Conservation (phyloP, 129 eudicot genomes). For the Escallonia rubra region DNA sequence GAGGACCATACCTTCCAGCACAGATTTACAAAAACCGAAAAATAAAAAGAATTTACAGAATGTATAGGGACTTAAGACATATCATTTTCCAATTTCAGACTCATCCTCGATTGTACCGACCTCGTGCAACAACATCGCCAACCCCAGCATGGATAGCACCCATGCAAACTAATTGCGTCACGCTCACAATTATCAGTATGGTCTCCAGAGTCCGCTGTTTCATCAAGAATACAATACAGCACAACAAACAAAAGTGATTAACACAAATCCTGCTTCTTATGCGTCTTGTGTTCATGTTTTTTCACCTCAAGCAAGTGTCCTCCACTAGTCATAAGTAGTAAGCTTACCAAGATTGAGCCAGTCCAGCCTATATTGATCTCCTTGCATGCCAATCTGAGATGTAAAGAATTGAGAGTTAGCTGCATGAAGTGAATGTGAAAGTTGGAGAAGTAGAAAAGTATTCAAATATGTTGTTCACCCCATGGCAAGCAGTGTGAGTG, state of each 20-base stretch:
- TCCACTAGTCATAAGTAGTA: too few relatives aligned
- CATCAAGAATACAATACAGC: not conserved
- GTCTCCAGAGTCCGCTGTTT: slow-evolving; percentile 73
- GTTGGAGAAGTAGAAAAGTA: not conserved
- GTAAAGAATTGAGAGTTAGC: not conserved
- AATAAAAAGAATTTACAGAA: too few relatives aligned
- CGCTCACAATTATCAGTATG: slow-evolving; percentile 57
- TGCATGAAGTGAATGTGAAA: not conserved
- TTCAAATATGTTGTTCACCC: slow-evolving; percentile 41
- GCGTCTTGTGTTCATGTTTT: not conserved
- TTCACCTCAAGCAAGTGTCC: not conserved
- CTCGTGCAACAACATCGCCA: slow-evolving; percentile 14
- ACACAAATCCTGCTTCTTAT: not conserved
- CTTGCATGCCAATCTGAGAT: slow-evolving; percentile 73
- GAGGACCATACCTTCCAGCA: too few relatives aligned
- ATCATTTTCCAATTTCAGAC: slow-evolving; percentile 13
- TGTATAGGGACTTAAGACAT: too few relatives aligned
- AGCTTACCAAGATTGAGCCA: slow-evolving; percentile 55
- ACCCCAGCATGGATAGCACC: slow-evolving; percentile 58
- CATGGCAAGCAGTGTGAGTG: slow-evolving; percentile 81
- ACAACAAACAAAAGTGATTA: not conserved
- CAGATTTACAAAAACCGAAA: too few relatives aligned
- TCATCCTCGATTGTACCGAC: slow-evolving; percentile 16
- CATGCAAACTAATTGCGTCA: slow-evolving; percentile 63
- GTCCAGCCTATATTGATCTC: slow-evolving; percentile 79